Evolutionary conservation across 2,329 filamentous ascomycete genomes (phyloP).

Genomic region (Calonectria fujianensis): DNA sequence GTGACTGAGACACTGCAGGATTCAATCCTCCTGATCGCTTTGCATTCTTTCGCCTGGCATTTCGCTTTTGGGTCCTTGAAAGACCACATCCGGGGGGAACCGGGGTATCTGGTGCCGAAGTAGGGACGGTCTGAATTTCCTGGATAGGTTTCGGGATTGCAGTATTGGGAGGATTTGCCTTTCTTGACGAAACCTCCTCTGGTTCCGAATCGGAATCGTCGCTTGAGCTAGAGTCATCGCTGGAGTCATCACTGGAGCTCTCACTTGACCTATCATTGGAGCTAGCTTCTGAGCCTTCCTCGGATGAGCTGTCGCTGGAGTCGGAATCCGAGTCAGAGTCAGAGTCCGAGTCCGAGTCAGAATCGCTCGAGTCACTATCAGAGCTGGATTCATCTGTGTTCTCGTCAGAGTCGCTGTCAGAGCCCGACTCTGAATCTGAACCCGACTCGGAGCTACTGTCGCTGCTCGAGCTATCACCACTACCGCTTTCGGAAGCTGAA

Average conservation of each 20-base stretch:
- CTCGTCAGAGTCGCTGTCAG: constrained; percentile 60
- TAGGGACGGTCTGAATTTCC: constrained; percentile 24
- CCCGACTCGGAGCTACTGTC: constrained; percentile 55
- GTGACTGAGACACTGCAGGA: constrained; percentile 47
- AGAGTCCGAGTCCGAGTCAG: constrained; percentile 44
- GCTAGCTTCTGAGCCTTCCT: constrained; percentile 33
- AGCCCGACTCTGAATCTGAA: constrained; percentile 56
- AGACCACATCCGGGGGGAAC: constrained; percentile 62
- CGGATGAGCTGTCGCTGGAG: background rate
- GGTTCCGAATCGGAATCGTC: constrained; percentile 57
- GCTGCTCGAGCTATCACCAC: constrained; percentile 45
- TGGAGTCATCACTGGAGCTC: constrained; percentile 39
- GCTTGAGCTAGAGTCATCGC: constrained; percentile 49
- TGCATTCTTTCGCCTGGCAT: constrained; percentile 67
- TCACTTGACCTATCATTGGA: constrained; percentile 15
- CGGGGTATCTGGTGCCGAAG: constrained; percentile 33
- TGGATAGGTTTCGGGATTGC: constrained; percentile 7
- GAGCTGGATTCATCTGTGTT: constrained; percentile 51
- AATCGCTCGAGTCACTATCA: constrained; percentile 46
- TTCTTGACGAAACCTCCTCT: constrained; percentile 62
- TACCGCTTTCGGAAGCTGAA: constrained; percentile 2
- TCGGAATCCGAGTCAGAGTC: too few relatives aligned
- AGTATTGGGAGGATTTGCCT: constrained; percentile 28
- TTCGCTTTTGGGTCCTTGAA: constrained; percentile 69
- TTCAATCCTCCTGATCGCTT: constrained; percentile 52